phyloP scores from a whole-genome alignment of 371 early-diverging fungal species.

The Choanephora cucurbitarum region DNA sequence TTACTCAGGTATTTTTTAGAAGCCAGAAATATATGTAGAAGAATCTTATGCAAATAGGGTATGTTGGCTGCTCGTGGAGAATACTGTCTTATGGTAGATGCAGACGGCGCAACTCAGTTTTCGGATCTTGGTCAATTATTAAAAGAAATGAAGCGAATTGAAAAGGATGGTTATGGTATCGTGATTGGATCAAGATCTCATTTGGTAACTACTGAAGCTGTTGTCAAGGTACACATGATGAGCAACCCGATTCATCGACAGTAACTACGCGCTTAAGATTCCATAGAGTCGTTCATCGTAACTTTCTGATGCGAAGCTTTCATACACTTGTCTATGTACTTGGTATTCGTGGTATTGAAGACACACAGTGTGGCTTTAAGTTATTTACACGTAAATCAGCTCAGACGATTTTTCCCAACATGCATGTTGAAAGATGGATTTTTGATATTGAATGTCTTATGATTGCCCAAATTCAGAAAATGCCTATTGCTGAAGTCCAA shows the following conservation, averaged over 20 bases:
- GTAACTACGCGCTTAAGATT: too few species aligned
- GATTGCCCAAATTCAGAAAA: constrained; percentile 67
- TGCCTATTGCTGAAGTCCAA: constrained; percentile 86
- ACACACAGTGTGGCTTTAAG: constrained; percentile 98
- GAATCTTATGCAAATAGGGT: constrained; percentile 56
- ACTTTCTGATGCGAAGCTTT: constrained; percentile 91
- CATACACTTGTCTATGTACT: constrained; percentile 83
- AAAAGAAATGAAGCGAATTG: constrained; percentile 36
- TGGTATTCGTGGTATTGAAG: constrained; percentile 82
- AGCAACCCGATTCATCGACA: constrained; percentile 19
- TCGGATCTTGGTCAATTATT: constrained; percentile 76
- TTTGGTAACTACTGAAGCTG: constrained; percentile 84
- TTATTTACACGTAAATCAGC: constrained; percentile 85
- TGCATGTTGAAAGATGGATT: constrained; percentile 96
- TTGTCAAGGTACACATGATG: constrained; percentile 82
- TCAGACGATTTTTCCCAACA: constrained; percentile 75
- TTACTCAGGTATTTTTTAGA: constrained; percentile 74
- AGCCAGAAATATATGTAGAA: not conserved
- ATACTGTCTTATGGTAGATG: constrained; percentile 88
- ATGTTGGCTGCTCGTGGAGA: constrained; percentile 82
- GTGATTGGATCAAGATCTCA: constrained; percentile 92
- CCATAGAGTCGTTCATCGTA: constrained; percentile 77
- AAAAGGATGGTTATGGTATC: constrained; percentile 60
- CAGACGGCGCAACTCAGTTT: constrained; percentile 94
- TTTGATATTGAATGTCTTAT: constrained; percentile 95